Base-by-base conservation (phyloP, 202 grass and related monocot species). In the Dendrocalamus latiflorus region DNA sequence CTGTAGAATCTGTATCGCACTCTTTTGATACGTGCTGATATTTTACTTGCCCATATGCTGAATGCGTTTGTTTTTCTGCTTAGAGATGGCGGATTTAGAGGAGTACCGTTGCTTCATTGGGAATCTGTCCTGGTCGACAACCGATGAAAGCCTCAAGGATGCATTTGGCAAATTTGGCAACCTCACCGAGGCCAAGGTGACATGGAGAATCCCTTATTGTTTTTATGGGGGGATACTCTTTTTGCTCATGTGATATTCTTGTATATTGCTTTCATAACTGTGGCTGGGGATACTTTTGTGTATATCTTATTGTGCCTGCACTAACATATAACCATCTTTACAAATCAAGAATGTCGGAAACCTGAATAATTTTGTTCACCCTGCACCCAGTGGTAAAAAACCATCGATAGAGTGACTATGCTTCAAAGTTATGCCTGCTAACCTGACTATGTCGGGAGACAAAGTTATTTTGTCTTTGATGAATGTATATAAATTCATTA, bases 71-170 rank as follows among this genome's bases (percentile, higher is more conserved):
- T 74, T 28, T 81, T n/a, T n/a, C n/a, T n/a, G n/a, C n/a, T n/a
- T n/a, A n/a, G n/a, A n/a, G n/a, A n/a, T n/a, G n/a, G n/a, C 89
- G 7, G 95, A 98, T 34, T 33, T 22, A 10, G 95, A 95, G 41
- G 95, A 98, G 81, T 98, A 87, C 80, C 86, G 95, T 62, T 94
- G 92, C 66, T 98, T 98, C 77, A 86, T 98, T 21, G 95, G 95
- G 34, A 90, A 94, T 68, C 95, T 98, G 53, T 95, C 95, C 53
- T 98, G 95, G 95, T 88, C 87, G 0, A 98, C 91, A 54, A 93
- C 86, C 44, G 95, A 98, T 80, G 82, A 86, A 38, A 87, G 68
- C 44, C 83, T 98, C 75, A 93, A 85, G 83, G 93, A 95, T 65
- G 95, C 95, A 10, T 98, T 98, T 30, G 45, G 45, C 10, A 98